These are phyloP conservation scores for Candida cerambycidarum DNA, from an alignment of 805 yeast species.

Conservation along the genomic window DNA sequence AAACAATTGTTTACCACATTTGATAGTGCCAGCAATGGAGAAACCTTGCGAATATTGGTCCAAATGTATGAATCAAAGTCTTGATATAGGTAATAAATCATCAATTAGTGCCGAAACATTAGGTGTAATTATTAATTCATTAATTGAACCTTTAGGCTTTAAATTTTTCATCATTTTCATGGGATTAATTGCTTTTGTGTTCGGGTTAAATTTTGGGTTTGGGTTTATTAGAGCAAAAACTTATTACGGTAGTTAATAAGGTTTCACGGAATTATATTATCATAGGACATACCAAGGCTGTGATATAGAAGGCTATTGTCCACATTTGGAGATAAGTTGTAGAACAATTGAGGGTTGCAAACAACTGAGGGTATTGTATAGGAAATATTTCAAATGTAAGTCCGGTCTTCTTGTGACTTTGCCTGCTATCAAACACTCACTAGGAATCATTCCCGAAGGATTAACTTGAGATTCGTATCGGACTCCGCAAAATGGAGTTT, in stretches of 20 bases:
- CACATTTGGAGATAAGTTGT: too few species aligned
- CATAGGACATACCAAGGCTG: too few species aligned
- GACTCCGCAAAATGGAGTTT: too few species aligned
- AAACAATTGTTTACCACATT: slow-evolving; percentile 58
- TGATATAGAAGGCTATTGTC: too few species aligned
- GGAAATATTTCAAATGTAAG: too few species aligned
- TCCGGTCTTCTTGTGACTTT: too few species aligned
- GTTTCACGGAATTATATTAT: too few species aligned
- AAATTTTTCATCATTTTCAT: slow-evolving; percentile 52
- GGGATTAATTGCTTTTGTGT: slow-evolving; percentile 45
- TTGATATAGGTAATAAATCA: slow-evolving; percentile 48
- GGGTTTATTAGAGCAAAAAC: slow-evolving; percentile 63
- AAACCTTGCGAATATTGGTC: slow-evolving; percentile 61
- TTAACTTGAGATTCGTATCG: too few species aligned
- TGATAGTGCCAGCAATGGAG: slow-evolving; percentile 58
- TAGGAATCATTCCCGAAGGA: too few species aligned
- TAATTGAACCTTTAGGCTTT: slow-evolving; percentile 66
- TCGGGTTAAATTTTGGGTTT: slow-evolving; percentile 61
- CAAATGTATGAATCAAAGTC: slow-evolving; percentile 57
- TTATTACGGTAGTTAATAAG: slow-evolving; percentile 35
- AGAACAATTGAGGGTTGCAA: too few species aligned
- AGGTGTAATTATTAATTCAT: slow-evolving; percentile 59
- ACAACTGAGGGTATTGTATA: too few species aligned
- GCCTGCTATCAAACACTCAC: too few species aligned
- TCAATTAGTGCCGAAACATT: slow-evolving; percentile 60